Base-by-base conservation (phyloP, 495 filamentous ascomycete species). In the Podospora bellae-mahoneyi region DNA sequence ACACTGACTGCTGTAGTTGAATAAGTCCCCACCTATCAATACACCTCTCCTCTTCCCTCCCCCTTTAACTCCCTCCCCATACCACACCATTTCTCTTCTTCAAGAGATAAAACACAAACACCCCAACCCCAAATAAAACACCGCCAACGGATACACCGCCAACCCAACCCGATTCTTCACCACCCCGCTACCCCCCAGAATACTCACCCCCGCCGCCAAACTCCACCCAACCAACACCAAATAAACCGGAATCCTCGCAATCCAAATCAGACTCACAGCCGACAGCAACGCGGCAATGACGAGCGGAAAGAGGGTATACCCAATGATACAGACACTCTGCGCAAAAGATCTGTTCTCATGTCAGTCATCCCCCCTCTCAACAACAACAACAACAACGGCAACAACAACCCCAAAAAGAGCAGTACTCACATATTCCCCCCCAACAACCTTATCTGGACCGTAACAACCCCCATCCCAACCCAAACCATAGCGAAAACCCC, bases 221-320 rank as follows among this genome's bases (percentile, higher is more conserved):
- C 93, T 94, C 95, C 95, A 99, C 53, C 86, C 86, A 16, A 97
- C 88, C 7, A 97, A 85, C 18, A 96, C 84, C 16, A 94, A 79
- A 78, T 98, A 97, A 44, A 98, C 88, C 13, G 95, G 95, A 75
- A 97, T 90, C 69, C 95, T 84, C 1, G 88, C 86, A 71, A 97
- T 89, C 39, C 86, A 89, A 32, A 87, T 89, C 5, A 97, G 83
- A 61, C 85, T 82, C 9, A 99, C 68, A 0, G 93, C 94, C 65
- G 93, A 96, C 67, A 99, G 86, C 54, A 98, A 78, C 15, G 95
- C 87, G 6, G 96, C 96, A 73, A 99, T 90, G 73, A 97, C 96
- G 53, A 99, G 85, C n/a, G 95, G 95, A 82, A 99, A 99, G 64
- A 99, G 88, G 2, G 95, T 99, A 79, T 99, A 99, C 48, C 95